Base-by-base conservation (phyloP, 176 grass and related monocot species). In the Triticum urartu region DNA sequence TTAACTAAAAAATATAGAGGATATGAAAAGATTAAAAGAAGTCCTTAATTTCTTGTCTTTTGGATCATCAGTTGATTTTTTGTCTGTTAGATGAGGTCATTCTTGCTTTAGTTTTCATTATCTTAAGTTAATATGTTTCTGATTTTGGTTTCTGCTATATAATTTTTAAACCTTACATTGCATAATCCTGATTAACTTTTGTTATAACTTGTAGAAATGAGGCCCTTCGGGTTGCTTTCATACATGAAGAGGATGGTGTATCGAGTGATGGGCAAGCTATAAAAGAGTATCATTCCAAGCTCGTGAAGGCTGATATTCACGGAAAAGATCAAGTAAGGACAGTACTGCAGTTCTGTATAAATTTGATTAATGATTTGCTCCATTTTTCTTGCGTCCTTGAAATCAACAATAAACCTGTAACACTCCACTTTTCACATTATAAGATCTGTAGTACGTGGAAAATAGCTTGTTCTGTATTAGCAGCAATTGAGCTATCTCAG, bases 151-250 rank as follows among this genome's bases (percentile, higher is more conserved):
- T 72, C 68, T 83, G 3, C 63, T 56, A 68, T 56, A 25, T 22
- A 68, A 22, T 14, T 68, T 77, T 42, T 24, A 36, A 70, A 40
- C 68, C 61, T 21, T 69, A 25, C 50, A 60, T 30, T 68, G 2
- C 20, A 77, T 25, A 58, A 77, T 77, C 24, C n/a, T 77, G 52
- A 68, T 70, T 13, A 6, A 33, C 5, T 85, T 86, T 84, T 77
- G 6, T 76, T 84, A 47, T 83, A 34, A 63, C 67, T 72, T 90
- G 65, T 86, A 98, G 96, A 86, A 95, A 98, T 42, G 96, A 98
- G 87, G 93, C 93, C 70, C 91, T 98, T 84, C 88, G 96, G 25
- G 90, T 98, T 82, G 96, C 96, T 83, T 98, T 98, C 88, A 98
- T 98, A 92, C 93, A 98, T 36, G 88, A 87, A 68, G 92, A 95